Evolutionary conservation across 306 rosid genomes (phyloP).

Genomic region (Lathyrus sativus): DNA sequence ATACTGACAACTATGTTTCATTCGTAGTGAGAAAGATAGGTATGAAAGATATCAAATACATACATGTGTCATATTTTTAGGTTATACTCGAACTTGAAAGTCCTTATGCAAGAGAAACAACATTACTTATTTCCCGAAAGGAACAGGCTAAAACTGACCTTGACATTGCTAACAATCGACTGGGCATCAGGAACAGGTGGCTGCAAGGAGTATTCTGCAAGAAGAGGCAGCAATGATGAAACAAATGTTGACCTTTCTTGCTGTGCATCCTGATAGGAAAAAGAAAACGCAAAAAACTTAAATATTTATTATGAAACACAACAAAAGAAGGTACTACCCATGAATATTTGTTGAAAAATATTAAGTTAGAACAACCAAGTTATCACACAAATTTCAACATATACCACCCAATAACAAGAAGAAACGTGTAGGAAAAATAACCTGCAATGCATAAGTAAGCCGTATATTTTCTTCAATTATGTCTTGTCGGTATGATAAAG

Average conservation of each 20-base stretch:
- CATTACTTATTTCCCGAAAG: constrained; percentile 26
- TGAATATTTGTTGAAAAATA: constrained; percentile 34
- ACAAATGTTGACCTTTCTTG: constrained; percentile 90
- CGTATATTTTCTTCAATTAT: constrained; percentile 96
- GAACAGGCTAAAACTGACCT: constrained; percentile 57
- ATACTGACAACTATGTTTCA: not conserved
- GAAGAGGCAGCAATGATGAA: constrained; percentile 88
- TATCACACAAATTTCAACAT: constrained; percentile 18
- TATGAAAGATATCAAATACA: constrained; percentile 24
- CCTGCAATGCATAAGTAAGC: constrained; percentile 71
- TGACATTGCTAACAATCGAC: constrained; percentile 85
- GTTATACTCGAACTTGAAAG: constrained; percentile 15
- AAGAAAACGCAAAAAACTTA: constrained; percentile 28
- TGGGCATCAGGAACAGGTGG: constrained; percentile 89
- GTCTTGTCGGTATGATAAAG: constrained; percentile 78
- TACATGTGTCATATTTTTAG: constrained; percentile 17
- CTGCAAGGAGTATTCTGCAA: constrained; percentile 88
- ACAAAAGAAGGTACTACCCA: constrained; percentile 9
- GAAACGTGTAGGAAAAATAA: constrained; percentile 26
- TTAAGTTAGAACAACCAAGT: constrained; percentile 18
- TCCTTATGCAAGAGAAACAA: constrained; percentile 10
- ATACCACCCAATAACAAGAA: constrained; percentile 23
- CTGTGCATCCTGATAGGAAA: constrained; percentile 78
- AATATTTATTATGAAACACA: constrained; percentile 30
- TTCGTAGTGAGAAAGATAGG: not conserved